Conservation (phyloP, 257 asterid species). For the Osmanthus fragrans region DNA sequence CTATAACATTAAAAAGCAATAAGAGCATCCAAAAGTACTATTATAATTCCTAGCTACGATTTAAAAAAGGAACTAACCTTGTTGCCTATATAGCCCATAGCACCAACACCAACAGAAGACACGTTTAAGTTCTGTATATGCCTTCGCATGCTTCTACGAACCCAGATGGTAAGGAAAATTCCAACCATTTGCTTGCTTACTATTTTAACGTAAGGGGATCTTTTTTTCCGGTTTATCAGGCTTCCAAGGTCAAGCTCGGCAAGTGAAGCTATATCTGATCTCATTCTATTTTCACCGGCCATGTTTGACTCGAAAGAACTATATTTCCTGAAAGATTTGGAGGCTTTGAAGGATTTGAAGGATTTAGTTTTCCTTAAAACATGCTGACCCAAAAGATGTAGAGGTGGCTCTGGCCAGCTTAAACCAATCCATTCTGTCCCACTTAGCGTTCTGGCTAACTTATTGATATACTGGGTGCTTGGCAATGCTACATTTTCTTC, state of each 20-base stretch:
- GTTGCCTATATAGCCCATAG: slow-evolving; percentile 97
- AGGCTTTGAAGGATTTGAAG: slow-evolving; percentile 51
- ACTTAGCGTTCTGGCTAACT: slow-evolving; percentile 53
- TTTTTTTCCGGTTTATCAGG: slow-evolving; percentile 69
- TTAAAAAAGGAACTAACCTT: slow-evolving; percentile 60
- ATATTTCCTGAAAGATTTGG: slow-evolving; percentile 52
- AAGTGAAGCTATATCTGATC: slow-evolving; percentile 47
- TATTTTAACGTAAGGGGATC: slow-evolving; percentile 75
- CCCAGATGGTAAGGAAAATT: slow-evolving; percentile 82
- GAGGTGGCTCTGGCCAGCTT: slow-evolving; percentile 93
- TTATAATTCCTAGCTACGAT: slow-evolving; percentile 16
- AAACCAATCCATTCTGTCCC: slow-evolving; percentile 80
- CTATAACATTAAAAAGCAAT: not conserved
- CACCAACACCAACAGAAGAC: slow-evolving; percentile 93
- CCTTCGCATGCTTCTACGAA: slow-evolving; percentile 74
- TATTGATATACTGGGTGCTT: slow-evolving; percentile 32
- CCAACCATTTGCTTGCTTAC: slow-evolving; percentile 99
- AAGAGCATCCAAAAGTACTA: not conserved
- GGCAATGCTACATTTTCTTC: slow-evolving; percentile 42
- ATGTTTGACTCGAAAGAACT: slow-evolving; percentile 54
- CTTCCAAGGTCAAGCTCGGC: slow-evolving; percentile 69
- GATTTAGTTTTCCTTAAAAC: slow-evolving; percentile 58
- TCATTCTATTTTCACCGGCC: slow-evolving; percentile 31
- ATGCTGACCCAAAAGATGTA: slow-evolving; percentile 60
- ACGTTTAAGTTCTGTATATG: slow-evolving; percentile 82